Evolutionary conservation across 768 basidiomycete genomes (phyloP).

Genomic region (Mycena capillaripes): DNA sequence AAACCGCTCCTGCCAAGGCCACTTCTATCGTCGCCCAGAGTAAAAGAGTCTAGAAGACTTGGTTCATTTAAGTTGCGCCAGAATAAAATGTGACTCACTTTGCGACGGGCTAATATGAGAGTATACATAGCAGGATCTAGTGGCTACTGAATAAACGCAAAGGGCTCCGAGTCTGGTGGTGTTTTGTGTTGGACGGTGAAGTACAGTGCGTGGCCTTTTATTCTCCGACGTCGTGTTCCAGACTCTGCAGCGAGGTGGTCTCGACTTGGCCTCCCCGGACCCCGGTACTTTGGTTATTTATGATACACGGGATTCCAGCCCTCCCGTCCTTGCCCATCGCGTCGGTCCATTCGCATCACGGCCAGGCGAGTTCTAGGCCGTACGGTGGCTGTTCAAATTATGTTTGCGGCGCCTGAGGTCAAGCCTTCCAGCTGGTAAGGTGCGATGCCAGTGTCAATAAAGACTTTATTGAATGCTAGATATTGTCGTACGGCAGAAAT

Average conservation of each 20-base stretch:
- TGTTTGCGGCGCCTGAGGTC: not conserved
- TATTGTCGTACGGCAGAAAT: no score
- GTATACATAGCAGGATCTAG: conserved; percentile 15
- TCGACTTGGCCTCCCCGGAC: not conserved
- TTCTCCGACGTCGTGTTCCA: conserved; percentile 8
- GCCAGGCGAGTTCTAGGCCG: conserved; percentile 18
- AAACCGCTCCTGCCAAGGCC: conserved; percentile 1
- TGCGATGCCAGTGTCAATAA: no score
- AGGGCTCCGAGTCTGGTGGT: not conserved
- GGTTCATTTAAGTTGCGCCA: not conserved
- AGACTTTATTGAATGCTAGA: no score
- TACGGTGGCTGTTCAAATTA: not conserved
- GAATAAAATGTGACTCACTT: not conserved
- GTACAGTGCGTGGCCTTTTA: not conserved
- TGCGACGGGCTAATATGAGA: conserved; percentile 18
- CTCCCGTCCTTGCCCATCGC: not conserved
- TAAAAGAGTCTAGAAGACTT: conserved; percentile 3
- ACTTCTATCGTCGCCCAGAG: conserved; percentile 15
- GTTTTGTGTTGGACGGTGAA: not conserved
- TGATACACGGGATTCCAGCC: not conserved
- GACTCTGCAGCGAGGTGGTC: not conserved
- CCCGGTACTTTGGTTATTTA: no score
- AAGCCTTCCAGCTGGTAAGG: no score
- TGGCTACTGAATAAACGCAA: not conserved
- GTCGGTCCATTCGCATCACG: conserved; percentile 9